A percentile compares a stretch with the other conserved stretches of the same genome.
Conservation (phyloP, 2,329 filamentous ascomycete genomes). For the Biscogniauxia marginata region DNA sequence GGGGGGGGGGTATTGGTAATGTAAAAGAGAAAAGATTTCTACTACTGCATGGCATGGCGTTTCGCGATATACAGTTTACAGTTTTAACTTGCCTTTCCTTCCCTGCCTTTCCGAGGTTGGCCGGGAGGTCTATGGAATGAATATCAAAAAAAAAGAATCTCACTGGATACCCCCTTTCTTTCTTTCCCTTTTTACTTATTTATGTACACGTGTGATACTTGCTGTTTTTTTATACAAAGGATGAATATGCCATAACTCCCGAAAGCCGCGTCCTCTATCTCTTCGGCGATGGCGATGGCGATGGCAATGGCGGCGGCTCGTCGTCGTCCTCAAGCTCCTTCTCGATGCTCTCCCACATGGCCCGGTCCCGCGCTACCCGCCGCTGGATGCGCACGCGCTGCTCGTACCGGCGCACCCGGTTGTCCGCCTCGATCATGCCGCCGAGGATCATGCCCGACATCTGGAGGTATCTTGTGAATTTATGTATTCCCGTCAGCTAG, state of each 20-base stretch:
- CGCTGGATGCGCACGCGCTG: conserved; percentile 62
- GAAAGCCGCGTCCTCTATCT: conserved; percentile 14
- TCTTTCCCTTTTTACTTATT: conserved; percentile 20
- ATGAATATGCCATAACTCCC: too few relatives aligned
- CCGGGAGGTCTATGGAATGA: conserved; percentile 12
- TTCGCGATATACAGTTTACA: conserved; percentile 13
- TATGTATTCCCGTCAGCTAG: neutral
- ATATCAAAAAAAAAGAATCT: conserved; percentile 1
- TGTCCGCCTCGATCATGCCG: conserved; percentile 73
- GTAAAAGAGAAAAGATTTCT: conserved; percentile 10
- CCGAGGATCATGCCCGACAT: conserved; percentile 86
- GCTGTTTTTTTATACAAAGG: conserved; percentile 1
- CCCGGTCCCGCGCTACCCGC: conserved; percentile 61
- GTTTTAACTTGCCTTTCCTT: too few relatives aligned
- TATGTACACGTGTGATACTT: conserved; percentile 7
- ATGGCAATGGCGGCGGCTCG: conserved; percentile 18
- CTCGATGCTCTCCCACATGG: conserved; percentile 68
- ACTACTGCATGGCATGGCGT: conserved; percentile 31
- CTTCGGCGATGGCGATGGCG: conserved; percentile 15
- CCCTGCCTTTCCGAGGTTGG: too few relatives aligned
- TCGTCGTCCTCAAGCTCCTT: conserved; percentile 53
- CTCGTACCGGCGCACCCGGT: conserved; percentile 66
- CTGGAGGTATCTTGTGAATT: conserved; percentile 65
- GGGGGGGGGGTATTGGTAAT: neutral
- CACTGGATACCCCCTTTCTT: conserved; percentile 1